A percentile compares a stretch with the other conserved stretches of the same genome.
These are phyloP conservation scores for Aspergillus sojae DNA, from an alignment of 2,329 filamentous ascomycete species.

Conservation along the genomic window DNA sequence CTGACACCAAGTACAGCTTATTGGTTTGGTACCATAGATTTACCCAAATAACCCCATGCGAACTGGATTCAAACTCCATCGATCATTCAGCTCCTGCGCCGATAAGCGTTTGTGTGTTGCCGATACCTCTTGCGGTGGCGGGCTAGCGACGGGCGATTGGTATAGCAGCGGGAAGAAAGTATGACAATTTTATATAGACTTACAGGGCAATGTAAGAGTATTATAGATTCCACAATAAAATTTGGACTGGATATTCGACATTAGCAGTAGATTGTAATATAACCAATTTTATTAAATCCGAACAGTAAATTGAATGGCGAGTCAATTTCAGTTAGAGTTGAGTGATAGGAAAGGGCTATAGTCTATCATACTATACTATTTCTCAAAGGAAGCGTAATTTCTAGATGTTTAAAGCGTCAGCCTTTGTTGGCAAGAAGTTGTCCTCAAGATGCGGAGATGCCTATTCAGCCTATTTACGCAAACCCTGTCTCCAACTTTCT, in stretches of 20 bases:
- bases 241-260: neutral
- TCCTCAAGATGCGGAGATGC: neutral
- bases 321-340: neutral
- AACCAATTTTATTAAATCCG: neutral
- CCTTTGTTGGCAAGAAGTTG: neutral
- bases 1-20: too few species aligned
- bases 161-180: too few species aligned
- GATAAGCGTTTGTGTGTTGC: too few species aligned
- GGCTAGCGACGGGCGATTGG: too few species aligned
- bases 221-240: neutral
- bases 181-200: too few species aligned
- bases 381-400: neutral
- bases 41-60: too few species aligned
- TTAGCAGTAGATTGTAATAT: neutral
- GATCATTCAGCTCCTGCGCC: too few species aligned
- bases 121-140: too few species aligned
- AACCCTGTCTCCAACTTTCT: neutral
- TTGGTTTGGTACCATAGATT: too few species aligned
- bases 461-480: neutral
- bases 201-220: too few species aligned
- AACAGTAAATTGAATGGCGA: neutral
- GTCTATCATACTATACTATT: neutral
- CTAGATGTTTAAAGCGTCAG: neutral
- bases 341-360: neutral
- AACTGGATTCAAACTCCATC: too few species aligned